phyloP scores from a whole-genome alignment of 164 flowering plant genomes.

The Chloranthus sessilifolius region DNA sequence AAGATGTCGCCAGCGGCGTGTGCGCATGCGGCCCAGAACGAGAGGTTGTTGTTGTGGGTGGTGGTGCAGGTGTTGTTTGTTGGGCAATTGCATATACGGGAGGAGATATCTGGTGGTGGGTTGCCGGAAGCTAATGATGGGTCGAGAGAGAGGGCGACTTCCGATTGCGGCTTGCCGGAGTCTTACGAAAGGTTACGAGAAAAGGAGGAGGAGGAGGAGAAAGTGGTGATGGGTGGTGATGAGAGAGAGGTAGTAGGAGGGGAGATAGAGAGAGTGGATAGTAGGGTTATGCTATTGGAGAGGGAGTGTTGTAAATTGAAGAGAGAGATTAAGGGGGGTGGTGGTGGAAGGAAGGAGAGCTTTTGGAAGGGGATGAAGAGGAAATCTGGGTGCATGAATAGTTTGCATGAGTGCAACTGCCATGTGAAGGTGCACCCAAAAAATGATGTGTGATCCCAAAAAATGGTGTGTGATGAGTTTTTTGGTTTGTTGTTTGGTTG shows the following conservation, averaged over 20 bases:
- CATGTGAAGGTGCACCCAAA: constrained; percentile 42
- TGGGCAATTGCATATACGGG: constrained; percentile 53
- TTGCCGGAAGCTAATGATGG: constrained; percentile 16
- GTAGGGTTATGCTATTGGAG: constrained; percentile 45
- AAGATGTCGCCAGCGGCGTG: constrained; percentile 54
- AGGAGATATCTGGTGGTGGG: constrained; percentile 24
- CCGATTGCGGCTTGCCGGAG: background rate
- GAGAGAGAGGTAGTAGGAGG: constrained; percentile 25
- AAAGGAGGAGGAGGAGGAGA: constrained; percentile 14
- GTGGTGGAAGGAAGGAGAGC: constrained; percentile 26
- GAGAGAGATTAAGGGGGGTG: constrained; percentile 37
- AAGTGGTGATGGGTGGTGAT: constrained; percentile 10
- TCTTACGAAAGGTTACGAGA: too few species aligned
- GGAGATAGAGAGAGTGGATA: constrained; percentile 29
- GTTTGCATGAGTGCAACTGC: constrained; percentile 30
- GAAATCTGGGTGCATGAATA: constrained; percentile 55
- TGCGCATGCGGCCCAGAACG: constrained; percentile 68
- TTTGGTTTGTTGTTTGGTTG: too few species aligned
- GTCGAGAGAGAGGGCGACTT: background rate
- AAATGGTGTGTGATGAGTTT: background rate
- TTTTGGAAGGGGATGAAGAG: constrained; percentile 74
- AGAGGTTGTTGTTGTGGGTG: constrained; percentile 50
- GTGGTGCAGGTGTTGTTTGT: constrained; percentile 59
- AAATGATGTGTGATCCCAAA: constrained; percentile 2
- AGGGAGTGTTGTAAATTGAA: constrained; percentile 42